Base-by-base conservation (phyloP, 257 asterid genomes). In the Solanum chiquidenum region DNA sequence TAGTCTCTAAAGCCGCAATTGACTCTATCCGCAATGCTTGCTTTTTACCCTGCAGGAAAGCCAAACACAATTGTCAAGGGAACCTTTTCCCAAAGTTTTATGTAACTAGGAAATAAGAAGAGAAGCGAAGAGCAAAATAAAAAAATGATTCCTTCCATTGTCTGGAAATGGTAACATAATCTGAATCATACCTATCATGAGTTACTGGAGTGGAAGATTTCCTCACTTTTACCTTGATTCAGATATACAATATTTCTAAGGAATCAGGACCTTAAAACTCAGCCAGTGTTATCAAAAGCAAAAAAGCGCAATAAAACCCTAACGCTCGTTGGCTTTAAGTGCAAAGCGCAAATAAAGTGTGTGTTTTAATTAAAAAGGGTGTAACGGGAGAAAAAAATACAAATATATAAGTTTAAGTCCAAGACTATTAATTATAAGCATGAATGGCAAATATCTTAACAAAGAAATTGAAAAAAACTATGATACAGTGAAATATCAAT, bases 1-100 rank as follows among this genome's bases (percentile, higher is more conserved):
- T 34, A 89, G 86, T 94, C 87, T 91, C 98, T 72, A 97, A 90
- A 90, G 98, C 98, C 42, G 90, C 94, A 86, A 97, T 94, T 44
- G 99, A 94, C 92, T 94, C 97, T 12, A 93, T 52, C 88, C 98
- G 93, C 79, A 87, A 77, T 86, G 91, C 93, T 91, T 96, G 98
- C 92, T 95, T 96, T 97, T 93, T 97, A 91, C 99, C 99, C 99
- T 95, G 95, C 86, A 90, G 88, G 40, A 80, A 27, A 44, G 20
- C 68, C 68, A 80, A 73, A 34, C 27, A 73, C 80, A 72, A 21
- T 34, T 13, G 64, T 79, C 84, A 79, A 79, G 25, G 66, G 23
- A 44, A 27, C 38, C 5, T 79, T 79, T 44, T 29, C 84, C 68
- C 8, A 27, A 79, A 79, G 58, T 25, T 79, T 79, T n/a, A 40